phyloP scores from a whole-genome alignment of 495 filamentous ascomycete species.

The Amphirosellinia nigrospora region DNA sequence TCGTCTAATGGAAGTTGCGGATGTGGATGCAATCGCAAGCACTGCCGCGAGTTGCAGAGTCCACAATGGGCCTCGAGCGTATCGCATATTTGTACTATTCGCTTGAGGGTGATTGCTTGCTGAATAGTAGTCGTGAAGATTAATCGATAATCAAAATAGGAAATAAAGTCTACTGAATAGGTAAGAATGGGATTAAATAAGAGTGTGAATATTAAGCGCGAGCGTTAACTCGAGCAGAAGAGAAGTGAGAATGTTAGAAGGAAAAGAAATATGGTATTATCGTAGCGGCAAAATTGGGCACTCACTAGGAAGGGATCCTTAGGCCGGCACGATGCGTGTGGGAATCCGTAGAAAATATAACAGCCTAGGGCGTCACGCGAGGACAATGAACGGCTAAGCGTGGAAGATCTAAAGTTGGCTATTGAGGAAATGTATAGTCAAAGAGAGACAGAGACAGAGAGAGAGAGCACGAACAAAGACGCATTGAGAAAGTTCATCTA shows the following conservation, averaged over 20 bases:
- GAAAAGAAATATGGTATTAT: background rate
- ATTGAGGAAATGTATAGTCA: constrained; percentile 19
- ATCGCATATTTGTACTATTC: constrained; percentile 20
- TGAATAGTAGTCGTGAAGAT: background rate
- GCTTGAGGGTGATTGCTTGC: constrained; percentile 4
- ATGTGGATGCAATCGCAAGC: constrained; percentile 39
- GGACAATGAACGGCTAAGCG: constrained; percentile 34
- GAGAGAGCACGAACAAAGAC: constrained; percentile 25
- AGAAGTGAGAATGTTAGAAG: background rate
- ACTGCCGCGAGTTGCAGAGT: constrained; percentile 40
- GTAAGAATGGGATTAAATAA: constrained; percentile 16
- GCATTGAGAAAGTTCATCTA: constrained; percentile 20
- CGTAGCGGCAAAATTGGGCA: constrained; percentile 27
- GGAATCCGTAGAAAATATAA: constrained; percentile 33
- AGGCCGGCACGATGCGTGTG: constrained; percentile 20
- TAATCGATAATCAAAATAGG: background rate
- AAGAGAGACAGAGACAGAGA: constrained; percentile 17
- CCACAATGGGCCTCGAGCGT: constrained; percentile 30
- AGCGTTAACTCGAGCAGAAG: constrained; percentile 24
- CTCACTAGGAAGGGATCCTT: constrained; percentile 31
- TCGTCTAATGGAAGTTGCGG: constrained; percentile 38
- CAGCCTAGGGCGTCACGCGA: constrained; percentile 27
- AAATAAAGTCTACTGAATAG: constrained; percentile 13
- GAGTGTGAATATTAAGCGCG: constrained; percentile 17
- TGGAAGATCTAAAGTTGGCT: constrained; percentile 27